Evolutionary conservation across 371 early-diverging fungal species (phyloP).

Genomic region (Batrachochytrium dendrobatidis): DNA sequence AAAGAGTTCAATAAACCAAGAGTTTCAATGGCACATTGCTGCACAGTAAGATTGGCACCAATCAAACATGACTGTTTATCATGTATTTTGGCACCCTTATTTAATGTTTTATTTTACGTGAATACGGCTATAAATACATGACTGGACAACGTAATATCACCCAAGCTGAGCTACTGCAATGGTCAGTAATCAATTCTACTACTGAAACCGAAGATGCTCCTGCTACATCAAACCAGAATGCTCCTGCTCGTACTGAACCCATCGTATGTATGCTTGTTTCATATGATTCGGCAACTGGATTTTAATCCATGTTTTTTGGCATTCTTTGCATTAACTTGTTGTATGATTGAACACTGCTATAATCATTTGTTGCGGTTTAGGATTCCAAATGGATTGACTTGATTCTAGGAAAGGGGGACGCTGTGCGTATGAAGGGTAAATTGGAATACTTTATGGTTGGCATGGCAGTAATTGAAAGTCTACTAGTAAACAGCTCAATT

Average conservation of each 20-base stretch:
- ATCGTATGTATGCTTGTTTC: constrained; percentile 16
- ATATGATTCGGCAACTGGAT: background rate
- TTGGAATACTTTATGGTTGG: constrained; percentile 32
- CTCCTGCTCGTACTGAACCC: constrained; percentile 33
- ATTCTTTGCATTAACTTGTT: background rate
- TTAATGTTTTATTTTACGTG: too few species aligned
- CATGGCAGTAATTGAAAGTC: too few species aligned
- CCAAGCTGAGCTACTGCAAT: constrained; percentile 63
- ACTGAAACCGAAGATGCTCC: constrained; percentile 64
- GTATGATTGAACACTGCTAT: background rate
- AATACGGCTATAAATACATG: too few species aligned
- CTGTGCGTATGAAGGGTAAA: constrained; percentile 71
- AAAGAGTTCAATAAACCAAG: too few species aligned
- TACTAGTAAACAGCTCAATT: too few species aligned
- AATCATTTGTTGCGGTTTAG: constrained; percentile 16
- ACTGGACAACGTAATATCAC: constrained; percentile 21
- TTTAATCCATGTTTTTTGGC: background rate
- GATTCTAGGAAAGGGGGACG: constrained; percentile 86
- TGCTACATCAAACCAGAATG: constrained; percentile 33
- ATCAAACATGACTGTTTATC: too few species aligned
- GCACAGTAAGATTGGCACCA: too few species aligned
- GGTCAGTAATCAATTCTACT: constrained; percentile 77
- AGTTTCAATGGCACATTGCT: too few species aligned
- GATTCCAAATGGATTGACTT: constrained; percentile 82
- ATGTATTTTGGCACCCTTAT: too few species aligned